phyloP scores from a whole-genome alignment of 2,329 filamentous ascomycete species.

The Alternaria brassicicola region DNA sequence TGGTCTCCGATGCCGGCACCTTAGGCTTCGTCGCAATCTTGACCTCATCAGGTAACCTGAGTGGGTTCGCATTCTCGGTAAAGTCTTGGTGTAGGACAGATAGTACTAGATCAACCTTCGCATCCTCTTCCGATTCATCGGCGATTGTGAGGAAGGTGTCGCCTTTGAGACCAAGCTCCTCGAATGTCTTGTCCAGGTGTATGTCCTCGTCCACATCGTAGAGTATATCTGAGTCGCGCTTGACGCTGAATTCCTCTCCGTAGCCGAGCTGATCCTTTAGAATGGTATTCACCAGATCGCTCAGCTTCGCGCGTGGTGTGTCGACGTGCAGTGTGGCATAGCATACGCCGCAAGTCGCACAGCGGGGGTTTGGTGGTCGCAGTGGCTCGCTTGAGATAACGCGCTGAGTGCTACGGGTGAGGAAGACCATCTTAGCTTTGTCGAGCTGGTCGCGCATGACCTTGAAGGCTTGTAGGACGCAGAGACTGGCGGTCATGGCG shows the following conservation, averaged over 20 bases:
- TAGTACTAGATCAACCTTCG: conserved; percentile 81
- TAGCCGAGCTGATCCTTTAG: conserved; percentile 75
- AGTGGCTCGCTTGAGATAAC: conserved; percentile 63
- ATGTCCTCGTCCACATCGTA: conserved; percentile 91
- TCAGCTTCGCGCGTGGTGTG: conserved; percentile 72
- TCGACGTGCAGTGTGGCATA: conserved; percentile 73
- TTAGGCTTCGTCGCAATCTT: conserved; percentile 58
- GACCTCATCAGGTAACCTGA: conserved; percentile 56
- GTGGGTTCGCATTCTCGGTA: conserved; percentile 58
- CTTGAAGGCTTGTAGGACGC: conserved; percentile 91
- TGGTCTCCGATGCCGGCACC: conserved; percentile 33
- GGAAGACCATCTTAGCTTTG: conserved; percentile 82
- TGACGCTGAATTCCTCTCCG: conserved; percentile 79
- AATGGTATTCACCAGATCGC: conserved; percentile 78
- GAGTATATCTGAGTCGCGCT: conserved; percentile 71
- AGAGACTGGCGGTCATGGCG: conserved; percentile 91
- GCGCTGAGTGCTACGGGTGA: conserved; percentile 69
- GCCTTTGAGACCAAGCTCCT: conserved; percentile 74
- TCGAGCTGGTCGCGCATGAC: conserved; percentile 73
- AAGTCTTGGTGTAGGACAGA: conserved; percentile 64
- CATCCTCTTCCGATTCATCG: conserved; percentile 79
- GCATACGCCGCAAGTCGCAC: conserved; percentile 80
- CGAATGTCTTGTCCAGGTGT: conserved; percentile 79
- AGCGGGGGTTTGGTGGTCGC: conserved; percentile 75
- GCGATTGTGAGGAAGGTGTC: conserved; percentile 82